A percentile compares a stretch with the other conserved stretches of the same genome.
Conservation (phyloP, 2,329 filamentous ascomycete genomes). For the Neurospora sp. region DNA sequence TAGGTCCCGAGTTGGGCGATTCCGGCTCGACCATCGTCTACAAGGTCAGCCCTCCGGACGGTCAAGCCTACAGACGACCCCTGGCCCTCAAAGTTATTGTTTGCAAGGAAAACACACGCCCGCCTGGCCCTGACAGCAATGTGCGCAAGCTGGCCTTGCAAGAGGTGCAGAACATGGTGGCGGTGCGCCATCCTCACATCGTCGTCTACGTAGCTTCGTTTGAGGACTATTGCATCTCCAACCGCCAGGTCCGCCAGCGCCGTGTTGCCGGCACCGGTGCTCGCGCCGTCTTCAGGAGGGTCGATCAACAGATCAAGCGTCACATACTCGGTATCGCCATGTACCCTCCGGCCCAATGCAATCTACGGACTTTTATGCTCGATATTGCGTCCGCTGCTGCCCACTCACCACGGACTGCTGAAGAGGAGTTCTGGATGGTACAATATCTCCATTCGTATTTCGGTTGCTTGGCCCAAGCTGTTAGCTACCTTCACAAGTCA, state of each 20-base stretch:
- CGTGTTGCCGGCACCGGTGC: neutral
- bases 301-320: constrained; percentile 14
- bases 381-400: constrained; percentile 9
- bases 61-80: constrained; percentile 11
- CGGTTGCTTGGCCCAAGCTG: constrained; percentile 20
- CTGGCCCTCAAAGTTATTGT: constrained; percentile 19
- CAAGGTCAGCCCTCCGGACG: constrained; percentile 12
- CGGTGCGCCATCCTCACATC: constrained; percentile 17
- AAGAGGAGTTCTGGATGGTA: constrained; percentile 8
- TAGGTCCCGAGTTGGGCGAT: constrained; percentile 13
- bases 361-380: constrained; percentile 17
- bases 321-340: constrained; percentile 20
- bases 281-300: constrained; percentile 3
- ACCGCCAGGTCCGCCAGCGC: constrained; percentile 5
- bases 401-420: neutral
- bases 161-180: constrained; percentile 17
- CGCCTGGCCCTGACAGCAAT: constrained; percentile 16
- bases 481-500: constrained; percentile 15
- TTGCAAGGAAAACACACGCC: constrained; percentile 14
- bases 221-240: constrained; percentile 18
- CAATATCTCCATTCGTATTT: constrained; percentile 18
- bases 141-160: constrained; percentile 13
- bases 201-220: constrained; percentile 20
- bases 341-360: constrained; percentile 18
- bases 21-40: constrained; percentile 19